These are phyloP conservation scores for Prunus yedoensis DNA, from an alignment of 331 rosid species.

Conservation along the genomic window DNA sequence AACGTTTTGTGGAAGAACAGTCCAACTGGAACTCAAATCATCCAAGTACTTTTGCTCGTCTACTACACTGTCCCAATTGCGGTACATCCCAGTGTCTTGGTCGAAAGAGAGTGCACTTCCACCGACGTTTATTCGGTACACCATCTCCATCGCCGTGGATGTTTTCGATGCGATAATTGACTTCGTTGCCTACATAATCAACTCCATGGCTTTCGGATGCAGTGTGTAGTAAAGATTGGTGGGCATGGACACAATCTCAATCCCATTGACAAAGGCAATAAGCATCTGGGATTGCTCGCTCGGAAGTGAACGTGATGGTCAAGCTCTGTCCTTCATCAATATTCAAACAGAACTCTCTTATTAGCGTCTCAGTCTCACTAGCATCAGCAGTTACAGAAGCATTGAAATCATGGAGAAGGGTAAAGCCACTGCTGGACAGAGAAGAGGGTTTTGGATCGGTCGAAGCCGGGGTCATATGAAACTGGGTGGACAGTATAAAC, in stretches of 20 bases:
- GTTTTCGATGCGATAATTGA: background rate
- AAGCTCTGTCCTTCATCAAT: background rate
- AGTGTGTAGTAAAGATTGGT: conserved; percentile 23
- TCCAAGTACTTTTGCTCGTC: background rate
- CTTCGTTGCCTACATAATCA: background rate
- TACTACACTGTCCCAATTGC: background rate
- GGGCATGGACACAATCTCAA: conserved; percentile 42
- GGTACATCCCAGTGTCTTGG: conserved; percentile 28
- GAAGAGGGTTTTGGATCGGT: conserved; percentile 28
- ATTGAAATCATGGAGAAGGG: conserved; percentile 29
- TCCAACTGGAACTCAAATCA: background rate
- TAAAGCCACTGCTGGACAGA: conserved; percentile 19
- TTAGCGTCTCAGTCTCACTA: background rate
- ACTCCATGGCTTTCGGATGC: background rate
- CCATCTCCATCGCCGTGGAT: conserved; percentile 7
- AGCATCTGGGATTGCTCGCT: background rate
- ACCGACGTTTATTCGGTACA: conserved; percentile 22
- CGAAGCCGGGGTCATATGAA: background rate
- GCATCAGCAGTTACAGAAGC: background rate
- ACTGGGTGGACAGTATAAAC: conserved; percentile 22
- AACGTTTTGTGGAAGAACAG: too few species aligned
- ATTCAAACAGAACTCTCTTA: conserved; percentile 22
- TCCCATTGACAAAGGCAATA: conserved; percentile 41
- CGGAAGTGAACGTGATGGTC: conserved; percentile 28
- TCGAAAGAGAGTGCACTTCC: background rate